A percentile compares a stretch with the other conserved stretches of the same genome.
phyloP scores from a whole-genome alignment of 176 grass and related monocot genomes.

The Zea mays region Zm-B73-REFERENCE-NAM-5.0 NC_050101.1:175511001-175511500 shows the following conservation, averaged over 20 bases:
- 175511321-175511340: constrained; percentile 73
- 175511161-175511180: constrained; percentile 83
- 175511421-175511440: background rate
- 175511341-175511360: background rate
- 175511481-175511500: constrained; percentile 2
- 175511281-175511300: constrained; percentile 78
- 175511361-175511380: background rate
- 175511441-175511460: background rate
- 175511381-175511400: background rate
- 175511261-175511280: constrained; percentile 92
- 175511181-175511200: constrained; percentile 66
- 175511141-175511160: constrained; percentile 88
- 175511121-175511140: constrained; percentile 70
- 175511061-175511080: constrained; percentile 63
- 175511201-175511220: constrained; percentile 71
- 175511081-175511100: constrained; percentile 90
- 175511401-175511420: background rate
- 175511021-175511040: constrained; percentile 81
- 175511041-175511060: constrained; percentile 86
- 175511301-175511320: constrained; percentile 87
- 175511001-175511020: constrained; percentile 81
- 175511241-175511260: constrained; percentile 92
- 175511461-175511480: background rate
- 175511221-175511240: constrained; percentile 85
- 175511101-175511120: constrained; percentile 71